These are phyloP conservation scores for Aspergillus fructus DNA, from an alignment of 2,329 filamentous ascomycete genomes.

Conservation along the genomic window DNA sequence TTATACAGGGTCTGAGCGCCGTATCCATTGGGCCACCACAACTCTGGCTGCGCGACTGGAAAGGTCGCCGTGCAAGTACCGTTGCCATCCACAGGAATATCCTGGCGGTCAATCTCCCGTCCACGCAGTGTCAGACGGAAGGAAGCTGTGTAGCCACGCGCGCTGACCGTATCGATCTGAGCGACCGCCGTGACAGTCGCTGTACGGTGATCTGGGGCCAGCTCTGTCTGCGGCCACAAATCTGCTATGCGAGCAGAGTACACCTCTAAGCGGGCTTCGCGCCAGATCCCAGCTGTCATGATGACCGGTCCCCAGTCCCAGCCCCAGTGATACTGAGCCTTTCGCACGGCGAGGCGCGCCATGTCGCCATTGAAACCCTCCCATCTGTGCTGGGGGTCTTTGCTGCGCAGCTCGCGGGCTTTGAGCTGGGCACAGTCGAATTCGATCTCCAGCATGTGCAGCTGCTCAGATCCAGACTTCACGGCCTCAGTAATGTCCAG, in stretches of 20 bases:
- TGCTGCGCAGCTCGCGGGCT: slow-evolving; percentile 44
- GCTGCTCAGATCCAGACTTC: slow-evolving; percentile 26
- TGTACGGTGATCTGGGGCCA: slow-evolving; percentile 42
- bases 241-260: slow-evolving; percentile 61
- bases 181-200: slow-evolving; percentile 41
- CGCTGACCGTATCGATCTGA: slow-evolving; percentile 22
- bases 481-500: slow-evolving; percentile 64
- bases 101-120: neutral
- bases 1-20: slow-evolving; percentile 59
- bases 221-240: slow-evolving; percentile 46
- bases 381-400: slow-evolving; percentile 48
- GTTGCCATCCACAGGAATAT: slow-evolving; percentile 12
- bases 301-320: slow-evolving; percentile 71
- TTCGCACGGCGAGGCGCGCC: slow-evolving; percentile 53
- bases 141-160: neutral
- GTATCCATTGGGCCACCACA: slow-evolving; percentile 62
- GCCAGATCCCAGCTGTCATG: slow-evolving; percentile 65
- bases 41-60: slow-evolving; percentile 46
- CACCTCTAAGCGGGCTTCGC: slow-evolving; percentile 63
- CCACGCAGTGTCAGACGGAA: neutral
- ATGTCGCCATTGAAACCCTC: slow-evolving; percentile 47
- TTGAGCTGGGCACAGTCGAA: slow-evolving; percentile 50
- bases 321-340: slow-evolving; percentile 69
- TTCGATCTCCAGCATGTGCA: slow-evolving; percentile 47
- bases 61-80: slow-evolving; percentile 34